phyloP scores from a whole-genome alignment of 1,284 basidiomycete species.

The Cutaneotrichosporon dermatis region DNA sequence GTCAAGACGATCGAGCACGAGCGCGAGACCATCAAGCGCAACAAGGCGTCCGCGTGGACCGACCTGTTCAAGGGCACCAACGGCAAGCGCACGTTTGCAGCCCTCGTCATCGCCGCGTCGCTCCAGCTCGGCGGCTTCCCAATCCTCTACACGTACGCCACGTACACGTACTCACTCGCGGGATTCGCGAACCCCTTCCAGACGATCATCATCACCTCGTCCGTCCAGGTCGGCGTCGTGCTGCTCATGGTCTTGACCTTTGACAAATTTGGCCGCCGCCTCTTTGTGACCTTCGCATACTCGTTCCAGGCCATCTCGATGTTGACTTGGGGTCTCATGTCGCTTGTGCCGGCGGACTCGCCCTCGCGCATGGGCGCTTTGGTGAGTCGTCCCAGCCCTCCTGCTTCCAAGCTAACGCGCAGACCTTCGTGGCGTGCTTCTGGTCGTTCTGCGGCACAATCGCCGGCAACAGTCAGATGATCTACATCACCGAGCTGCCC shows the following conservation, averaged over 20 bases:
- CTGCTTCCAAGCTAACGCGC: neutral
- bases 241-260: constrained; percentile 7
- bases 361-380: neutral
- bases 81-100: constrained; percentile 20
- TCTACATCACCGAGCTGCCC: constrained; percentile 26
- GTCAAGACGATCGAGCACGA: constrained; percentile 24
- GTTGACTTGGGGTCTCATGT: constrained; percentile 4
- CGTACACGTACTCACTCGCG: constrained; percentile 26
- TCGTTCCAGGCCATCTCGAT: constrained; percentile 8
- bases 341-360: neutral
- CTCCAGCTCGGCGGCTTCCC: constrained; percentile 20
- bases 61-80: constrained; percentile 22
- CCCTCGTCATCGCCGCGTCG: constrained; percentile 14
- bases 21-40: constrained; percentile 2
- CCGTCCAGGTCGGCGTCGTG: constrained; percentile 7
- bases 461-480: constrained; percentile 6
- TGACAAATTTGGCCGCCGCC: constrained; percentile 25
- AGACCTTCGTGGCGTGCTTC: neutral
- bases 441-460: neutral
- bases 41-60: neutral
- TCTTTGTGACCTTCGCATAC: constrained; percentile 3
- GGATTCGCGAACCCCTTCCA: constrained; percentile 28
- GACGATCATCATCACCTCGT: constrained; percentile 18
- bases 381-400: neutral
- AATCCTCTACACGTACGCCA: constrained; percentile 23